Percentiles rank a stretch among this genome's conserved stretches.
These are phyloP conservation scores for Lunasporangiospora selenospora DNA, from an alignment of 192 early-diverging fungal genomes.

Conservation along the genomic window DNA sequence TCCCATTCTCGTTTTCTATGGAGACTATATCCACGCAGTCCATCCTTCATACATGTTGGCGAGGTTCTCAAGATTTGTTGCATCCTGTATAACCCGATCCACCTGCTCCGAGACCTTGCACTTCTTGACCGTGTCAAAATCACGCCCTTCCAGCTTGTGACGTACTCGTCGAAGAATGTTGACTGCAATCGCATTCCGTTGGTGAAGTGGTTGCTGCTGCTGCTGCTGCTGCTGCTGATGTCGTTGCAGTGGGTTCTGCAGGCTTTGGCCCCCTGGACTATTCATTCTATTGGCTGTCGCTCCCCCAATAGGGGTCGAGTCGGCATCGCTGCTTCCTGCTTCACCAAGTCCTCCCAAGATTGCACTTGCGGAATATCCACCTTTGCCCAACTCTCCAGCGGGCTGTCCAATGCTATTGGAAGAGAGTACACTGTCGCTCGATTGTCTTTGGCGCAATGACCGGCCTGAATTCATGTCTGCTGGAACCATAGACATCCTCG, in stretches of 20 bases:
- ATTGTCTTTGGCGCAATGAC: too few species aligned
- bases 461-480: too few species aligned
- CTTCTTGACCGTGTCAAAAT: constrained; percentile 55
- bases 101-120: constrained; percentile 73
- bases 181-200: constrained; percentile 66
- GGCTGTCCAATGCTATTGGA: not conserved
- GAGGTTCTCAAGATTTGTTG: constrained; percentile 70
- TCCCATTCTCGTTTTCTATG: constrained; percentile 4
- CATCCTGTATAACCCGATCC: constrained; percentile 68
- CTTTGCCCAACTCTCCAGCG: too few species aligned
- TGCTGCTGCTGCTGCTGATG: constrained; percentile 14
- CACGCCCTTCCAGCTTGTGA: constrained; percentile 71
- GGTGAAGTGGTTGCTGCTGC: constrained; percentile 32
- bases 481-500: too few species aligned
- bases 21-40: constrained; percentile 87
- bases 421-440: not conserved
- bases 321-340: too few species aligned
- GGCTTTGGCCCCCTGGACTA: too few species aligned
- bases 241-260: constrained; percentile 1
- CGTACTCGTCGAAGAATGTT: constrained; percentile 67
- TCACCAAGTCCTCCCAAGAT: too few species aligned
- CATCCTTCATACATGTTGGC: constrained; percentile 90
- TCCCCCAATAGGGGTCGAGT: not conserved
- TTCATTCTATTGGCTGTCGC: not conserved
- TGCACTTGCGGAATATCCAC: too few species aligned